These are phyloP conservation scores for Crucibulum laeve DNA, from an alignment of 768 basidiomycete genomes.

Conservation along the genomic window DNA sequence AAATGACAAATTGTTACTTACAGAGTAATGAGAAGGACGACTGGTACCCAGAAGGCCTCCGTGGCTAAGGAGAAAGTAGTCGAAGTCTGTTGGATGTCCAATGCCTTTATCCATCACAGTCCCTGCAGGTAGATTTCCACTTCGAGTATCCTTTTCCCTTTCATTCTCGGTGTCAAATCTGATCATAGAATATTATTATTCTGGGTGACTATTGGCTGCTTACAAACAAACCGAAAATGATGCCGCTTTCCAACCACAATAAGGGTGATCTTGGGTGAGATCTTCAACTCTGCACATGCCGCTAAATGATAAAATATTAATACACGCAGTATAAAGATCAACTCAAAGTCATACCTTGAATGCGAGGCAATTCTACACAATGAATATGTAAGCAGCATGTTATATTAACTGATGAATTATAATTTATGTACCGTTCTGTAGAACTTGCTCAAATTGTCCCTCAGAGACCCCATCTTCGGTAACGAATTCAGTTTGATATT, in stretches of 20 bases:
- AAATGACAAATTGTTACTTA: constrained; percentile 15
- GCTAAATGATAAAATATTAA: constrained; percentile 26
- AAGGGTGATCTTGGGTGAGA: constrained; percentile 68
- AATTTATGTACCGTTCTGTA: constrained; percentile 46
- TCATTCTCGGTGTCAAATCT: constrained; percentile 13
- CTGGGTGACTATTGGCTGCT: not conserved
- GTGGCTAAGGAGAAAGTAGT: constrained; percentile 77
- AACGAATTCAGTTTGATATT: constrained; percentile 2
- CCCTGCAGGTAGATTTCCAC: constrained; percentile 75
- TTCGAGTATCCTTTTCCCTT: constrained; percentile 46
- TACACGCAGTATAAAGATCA: not conserved
- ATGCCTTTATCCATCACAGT: constrained; percentile 74
- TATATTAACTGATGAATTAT: not conserved
- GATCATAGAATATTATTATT: not conserved
- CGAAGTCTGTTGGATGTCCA: constrained; percentile 68
- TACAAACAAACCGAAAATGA: constrained; percentile 40
- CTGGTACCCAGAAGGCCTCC: constrained; percentile 77
- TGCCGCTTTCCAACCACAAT: constrained; percentile 79
- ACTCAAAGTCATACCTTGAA: constrained; percentile 40
- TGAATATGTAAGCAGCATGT: constrained; percentile 1
- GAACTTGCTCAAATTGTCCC: constrained; percentile 43
- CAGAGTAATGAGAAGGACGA: constrained; percentile 43
- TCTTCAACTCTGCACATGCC: constrained; percentile 52
- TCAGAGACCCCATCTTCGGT: constrained; percentile 45
- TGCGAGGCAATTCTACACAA: constrained; percentile 46